Conservation (phyloP, 345 rosid species). For the Eucalyptus decipiens region DNA sequence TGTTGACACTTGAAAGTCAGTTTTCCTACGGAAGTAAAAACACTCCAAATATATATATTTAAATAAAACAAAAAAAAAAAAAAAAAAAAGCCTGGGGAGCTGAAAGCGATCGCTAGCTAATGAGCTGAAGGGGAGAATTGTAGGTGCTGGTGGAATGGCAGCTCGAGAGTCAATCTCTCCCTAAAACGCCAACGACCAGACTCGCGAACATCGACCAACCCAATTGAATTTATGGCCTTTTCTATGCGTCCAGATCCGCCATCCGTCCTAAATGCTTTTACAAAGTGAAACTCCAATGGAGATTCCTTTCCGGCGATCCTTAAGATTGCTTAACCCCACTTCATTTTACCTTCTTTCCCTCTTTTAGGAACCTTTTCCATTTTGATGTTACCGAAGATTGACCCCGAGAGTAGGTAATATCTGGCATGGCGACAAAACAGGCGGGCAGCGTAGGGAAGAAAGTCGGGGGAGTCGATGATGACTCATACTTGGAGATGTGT, state of each 20-base stretch:
- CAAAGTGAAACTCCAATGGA: background rate
- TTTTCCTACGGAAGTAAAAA: background rate
- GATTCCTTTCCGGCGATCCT: background rate
- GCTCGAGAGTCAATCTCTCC: background rate
- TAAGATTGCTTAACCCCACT: background rate
- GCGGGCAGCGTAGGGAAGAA: background rate
- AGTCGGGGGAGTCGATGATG: background rate
- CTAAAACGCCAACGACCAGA: background rate
- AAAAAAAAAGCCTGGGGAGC: background rate
- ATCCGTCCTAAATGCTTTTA: background rate
- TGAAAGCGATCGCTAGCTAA: background rate
- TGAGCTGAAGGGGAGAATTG: background rate
- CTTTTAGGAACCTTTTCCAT: background rate
- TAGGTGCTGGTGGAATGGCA: slow-evolving; percentile 11
- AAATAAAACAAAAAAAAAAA: too few relatives aligned
- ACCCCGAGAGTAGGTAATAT: background rate
- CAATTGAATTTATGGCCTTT: background rate
- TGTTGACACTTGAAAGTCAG: background rate
- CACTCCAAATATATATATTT: background rate
- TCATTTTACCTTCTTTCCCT: background rate
- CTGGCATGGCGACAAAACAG: background rate
- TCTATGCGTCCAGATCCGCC: background rate
- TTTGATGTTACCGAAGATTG: background rate
- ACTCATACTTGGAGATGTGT: background rate
- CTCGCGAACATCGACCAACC: background rate